Evolutionary conservation across 345 rosid species (phyloP).

Genomic region (Boechera divaricarpa): DNA sequence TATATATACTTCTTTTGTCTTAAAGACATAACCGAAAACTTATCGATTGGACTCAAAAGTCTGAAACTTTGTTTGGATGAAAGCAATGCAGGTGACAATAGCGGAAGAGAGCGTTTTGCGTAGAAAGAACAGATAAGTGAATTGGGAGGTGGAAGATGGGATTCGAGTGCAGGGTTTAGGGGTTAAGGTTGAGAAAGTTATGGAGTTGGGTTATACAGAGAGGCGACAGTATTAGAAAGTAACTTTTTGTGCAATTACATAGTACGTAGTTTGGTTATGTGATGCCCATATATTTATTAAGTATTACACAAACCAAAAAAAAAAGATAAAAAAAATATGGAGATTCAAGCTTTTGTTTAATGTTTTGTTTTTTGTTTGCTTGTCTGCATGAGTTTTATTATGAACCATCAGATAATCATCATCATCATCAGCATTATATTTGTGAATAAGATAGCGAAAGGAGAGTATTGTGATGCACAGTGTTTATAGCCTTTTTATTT

Average conservation of each 20-base stretch:
- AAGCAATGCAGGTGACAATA: slow-evolving; percentile 97
- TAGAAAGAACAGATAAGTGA: slow-evolving; percentile 41
- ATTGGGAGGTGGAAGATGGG: slow-evolving; percentile 32
- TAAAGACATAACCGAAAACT: background rate
- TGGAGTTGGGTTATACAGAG: slow-evolving; percentile 33
- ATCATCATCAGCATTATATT: slow-evolving; percentile 33
- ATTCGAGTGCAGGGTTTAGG: slow-evolving; percentile 31
- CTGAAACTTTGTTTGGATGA: slow-evolving; percentile 53
- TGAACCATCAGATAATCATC: slow-evolving; percentile 36
- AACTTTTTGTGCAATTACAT: slow-evolving; percentile 44
- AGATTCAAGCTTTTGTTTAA: slow-evolving; percentile 36
- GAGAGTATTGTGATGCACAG: slow-evolving; percentile 25
- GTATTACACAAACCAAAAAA: slow-evolving; percentile 41
- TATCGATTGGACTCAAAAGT: background rate
- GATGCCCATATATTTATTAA: slow-evolving; percentile 23
- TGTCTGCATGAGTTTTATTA: slow-evolving; percentile 39
- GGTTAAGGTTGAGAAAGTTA: slow-evolving; percentile 22
- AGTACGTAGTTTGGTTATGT: slow-evolving; percentile 45
- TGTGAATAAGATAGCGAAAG: slow-evolving; percentile 30
- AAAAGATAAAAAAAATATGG: background rate
- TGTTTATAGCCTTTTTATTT: background rate
- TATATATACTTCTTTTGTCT: slow-evolving; percentile 40
- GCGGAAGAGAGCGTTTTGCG: slow-evolving; percentile 58
- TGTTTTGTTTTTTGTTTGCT: background rate
- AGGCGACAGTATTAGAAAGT: slow-evolving; percentile 43